Base-by-base conservation (phyloP, 305 asterid species). In the Fraxinus floribunda region DNA sequence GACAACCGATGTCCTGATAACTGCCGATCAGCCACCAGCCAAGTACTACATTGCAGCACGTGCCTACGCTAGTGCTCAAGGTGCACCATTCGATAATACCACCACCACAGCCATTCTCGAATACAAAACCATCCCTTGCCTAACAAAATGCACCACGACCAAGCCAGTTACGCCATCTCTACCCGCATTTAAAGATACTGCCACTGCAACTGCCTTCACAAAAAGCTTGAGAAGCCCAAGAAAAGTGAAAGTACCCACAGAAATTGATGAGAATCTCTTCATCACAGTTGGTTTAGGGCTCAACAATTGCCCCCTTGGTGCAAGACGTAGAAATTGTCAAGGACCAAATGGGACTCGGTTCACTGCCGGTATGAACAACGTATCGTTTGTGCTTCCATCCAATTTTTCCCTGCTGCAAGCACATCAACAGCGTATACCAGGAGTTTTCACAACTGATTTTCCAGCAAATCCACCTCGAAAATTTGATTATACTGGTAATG, bases 1-100 rank as follows among this genome's bases (percentile, higher is more conserved):
- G 78, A 93, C 96, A 30, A 90, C 91, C 0, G 94, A 93, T n/a
- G 92, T 93, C 83, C 92, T 93, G 34, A 81, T 93, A 77, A 91
- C 91, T 0, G 91, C 93, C 10, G 88, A 91, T 84, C 97, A 93
- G 79, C 89, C 89, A 29, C 86, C 93, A 0, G 90, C 90, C 32
- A 79, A 87, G 60, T 92, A 91, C 89, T 91, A 93, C 85, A 88
- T 91, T 62, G 94, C 93, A 11, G 96, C 93, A 24, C 82, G 84
- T 0, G 93, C 97, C 38, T 92, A 93, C 38, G 91, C 91, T n/a
- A 85, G 92, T 7, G 97, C 93, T 15, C 93, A 81, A 86, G 89
- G 87, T 83, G 29, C 29, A 26, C 29, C 29, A 26, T 26, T 26
- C 29, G 29, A 26, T 26, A 26, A 26, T 26, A 26, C 29, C 29